Evolutionary conservation across 78 protist species (phyloP).

Genomic region (Anaeramoeba flamelloides): DNA sequence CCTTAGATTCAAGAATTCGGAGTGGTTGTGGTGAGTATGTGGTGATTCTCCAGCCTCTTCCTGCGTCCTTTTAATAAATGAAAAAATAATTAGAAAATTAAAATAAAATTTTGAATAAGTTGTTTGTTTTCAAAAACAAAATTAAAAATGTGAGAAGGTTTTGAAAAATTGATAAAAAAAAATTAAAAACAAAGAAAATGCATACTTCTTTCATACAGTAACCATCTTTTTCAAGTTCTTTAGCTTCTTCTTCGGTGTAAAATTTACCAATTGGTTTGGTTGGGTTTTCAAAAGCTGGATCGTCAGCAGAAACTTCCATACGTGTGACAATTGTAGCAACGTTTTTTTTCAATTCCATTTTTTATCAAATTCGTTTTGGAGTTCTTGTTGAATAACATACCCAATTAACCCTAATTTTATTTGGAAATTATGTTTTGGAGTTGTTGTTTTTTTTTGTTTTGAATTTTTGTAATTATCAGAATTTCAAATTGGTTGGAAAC

Average conservation of each 20-base stretch:
- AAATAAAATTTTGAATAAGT: too few relatives aligned
- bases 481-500: too few relatives aligned
- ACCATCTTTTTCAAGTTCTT: constrained; percentile 9
- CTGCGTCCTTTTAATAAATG: too few relatives aligned
- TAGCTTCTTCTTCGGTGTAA: constrained; percentile 19
- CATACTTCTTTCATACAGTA: constrained; percentile 15
- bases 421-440: too few relatives aligned
- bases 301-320: constrained; percentile 11
- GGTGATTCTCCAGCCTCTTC: constrained; percentile 26
- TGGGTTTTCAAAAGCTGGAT: constrained; percentile 30
- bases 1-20: constrained; percentile 7
- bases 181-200: too few relatives aligned
- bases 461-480: too few relatives aligned
- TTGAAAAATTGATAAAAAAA: too few relatives aligned
- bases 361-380: constrained; percentile 4
- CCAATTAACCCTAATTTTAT: constrained; percentile 32
- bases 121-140: too few relatives aligned
- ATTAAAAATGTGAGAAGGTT: too few relatives aligned
- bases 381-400: constrained; percentile 16
- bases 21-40: constrained; percentile 24
- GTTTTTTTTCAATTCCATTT: background rate
- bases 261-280: constrained; percentile 35
- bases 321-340: constrained; percentile 25
- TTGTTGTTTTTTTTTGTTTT: too few relatives aligned
- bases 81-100: too few relatives aligned